These are phyloP conservation scores for Yarrowia keelungensis DNA, from an alignment of 805 yeast genomes.

Conservation along the genomic window DNA sequence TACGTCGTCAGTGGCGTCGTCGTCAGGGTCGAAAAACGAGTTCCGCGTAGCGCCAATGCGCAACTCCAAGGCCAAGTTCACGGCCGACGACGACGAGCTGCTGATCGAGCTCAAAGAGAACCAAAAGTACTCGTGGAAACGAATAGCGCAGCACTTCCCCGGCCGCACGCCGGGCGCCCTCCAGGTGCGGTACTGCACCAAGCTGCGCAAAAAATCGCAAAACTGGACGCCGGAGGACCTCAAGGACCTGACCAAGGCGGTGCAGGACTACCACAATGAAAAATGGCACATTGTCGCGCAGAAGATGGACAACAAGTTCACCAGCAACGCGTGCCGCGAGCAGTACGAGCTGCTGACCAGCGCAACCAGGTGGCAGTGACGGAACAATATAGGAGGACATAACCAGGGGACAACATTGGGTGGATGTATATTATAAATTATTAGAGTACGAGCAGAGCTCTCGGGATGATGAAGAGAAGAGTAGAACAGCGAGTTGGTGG, in stretches of 20 bases:
- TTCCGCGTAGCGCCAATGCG: slow-evolving; percentile 15
- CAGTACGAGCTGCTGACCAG: slow-evolving; percentile 40
- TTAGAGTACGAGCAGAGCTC: slow-evolving; percentile 20
- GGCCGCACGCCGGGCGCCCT: slow-evolving; percentile 84
- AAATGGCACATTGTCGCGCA: slow-evolving; percentile 44
- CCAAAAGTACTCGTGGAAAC: slow-evolving; percentile 81
- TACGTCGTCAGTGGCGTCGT: not conserved
- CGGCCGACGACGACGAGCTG: slow-evolving; percentile 46
- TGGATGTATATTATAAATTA: slow-evolving; percentile 33
- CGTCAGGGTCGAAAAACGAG: slow-evolving; percentile 2
- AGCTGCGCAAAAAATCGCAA: slow-evolving; percentile 42
- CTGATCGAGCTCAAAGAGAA: slow-evolving; percentile 63
- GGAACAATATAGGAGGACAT: no score
- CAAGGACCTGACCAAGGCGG: slow-evolving; percentile 41
- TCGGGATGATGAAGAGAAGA: no score
- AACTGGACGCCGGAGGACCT: slow-evolving; percentile 43
- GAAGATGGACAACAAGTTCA: slow-evolving; percentile 43
- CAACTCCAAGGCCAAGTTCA: slow-evolving; percentile 44
- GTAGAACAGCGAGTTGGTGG: no score
- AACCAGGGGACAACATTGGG: no score
- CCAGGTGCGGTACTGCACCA: slow-evolving; percentile 58
- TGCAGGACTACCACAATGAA: slow-evolving; percentile 43
- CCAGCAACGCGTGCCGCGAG: slow-evolving; percentile 42
- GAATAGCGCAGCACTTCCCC: slow-evolving; percentile 73
- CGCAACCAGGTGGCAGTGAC: slow-evolving; percentile 32